Evolutionary conservation across 768 basidiomycete species (phyloP).

Genomic region (Lactifluus hygrophoroides): DNA sequence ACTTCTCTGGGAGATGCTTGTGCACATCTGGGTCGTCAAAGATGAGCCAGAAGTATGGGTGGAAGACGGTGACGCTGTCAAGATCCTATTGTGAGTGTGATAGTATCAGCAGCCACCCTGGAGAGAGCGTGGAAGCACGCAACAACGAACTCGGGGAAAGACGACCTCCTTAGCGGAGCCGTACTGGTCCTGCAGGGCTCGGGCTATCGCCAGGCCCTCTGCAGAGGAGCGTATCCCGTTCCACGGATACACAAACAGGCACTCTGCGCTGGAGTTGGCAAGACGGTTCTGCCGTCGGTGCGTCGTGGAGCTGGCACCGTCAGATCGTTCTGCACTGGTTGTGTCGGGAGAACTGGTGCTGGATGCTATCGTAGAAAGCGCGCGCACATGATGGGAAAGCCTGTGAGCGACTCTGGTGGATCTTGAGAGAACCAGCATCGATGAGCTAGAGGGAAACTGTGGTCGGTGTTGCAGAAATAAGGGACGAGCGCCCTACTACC

Average conservation of each 20-base stretch:
- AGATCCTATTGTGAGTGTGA: not conserved
- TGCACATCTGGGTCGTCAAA: slow-evolving; percentile 8
- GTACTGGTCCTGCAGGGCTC: slow-evolving; percentile 13
- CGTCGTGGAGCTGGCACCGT: not conserved
- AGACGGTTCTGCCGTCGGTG: not conserved
- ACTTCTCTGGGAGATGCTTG: not conserved
- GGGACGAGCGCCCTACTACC: too few species aligned
- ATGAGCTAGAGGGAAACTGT: not conserved
- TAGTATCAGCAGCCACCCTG: not conserved
- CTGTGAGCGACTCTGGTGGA: not conserved
- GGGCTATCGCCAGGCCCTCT: slow-evolving; percentile 13
- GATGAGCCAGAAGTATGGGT: slow-evolving; percentile 11
- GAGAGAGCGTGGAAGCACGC: not conserved
- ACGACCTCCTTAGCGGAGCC: slow-evolving; percentile 10
- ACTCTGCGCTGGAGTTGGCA: not conserved
- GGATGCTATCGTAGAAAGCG: not conserved
- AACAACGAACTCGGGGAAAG: slow-evolving; percentile 13
- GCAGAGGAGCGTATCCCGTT: slow-evolving; percentile 2
- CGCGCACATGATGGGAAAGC: not conserved
- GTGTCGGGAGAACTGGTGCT: not conserved
- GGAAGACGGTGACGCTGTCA: not conserved
- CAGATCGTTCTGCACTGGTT: not conserved
- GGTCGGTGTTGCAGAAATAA: too few species aligned
- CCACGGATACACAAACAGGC: slow-evolving; percentile 8
- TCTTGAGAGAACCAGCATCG: slow-evolving; percentile 5